These are phyloP conservation scores for Syzygium syzygioides DNA, from an alignment of 441 rosid species.

Conservation along the genomic window DNA sequence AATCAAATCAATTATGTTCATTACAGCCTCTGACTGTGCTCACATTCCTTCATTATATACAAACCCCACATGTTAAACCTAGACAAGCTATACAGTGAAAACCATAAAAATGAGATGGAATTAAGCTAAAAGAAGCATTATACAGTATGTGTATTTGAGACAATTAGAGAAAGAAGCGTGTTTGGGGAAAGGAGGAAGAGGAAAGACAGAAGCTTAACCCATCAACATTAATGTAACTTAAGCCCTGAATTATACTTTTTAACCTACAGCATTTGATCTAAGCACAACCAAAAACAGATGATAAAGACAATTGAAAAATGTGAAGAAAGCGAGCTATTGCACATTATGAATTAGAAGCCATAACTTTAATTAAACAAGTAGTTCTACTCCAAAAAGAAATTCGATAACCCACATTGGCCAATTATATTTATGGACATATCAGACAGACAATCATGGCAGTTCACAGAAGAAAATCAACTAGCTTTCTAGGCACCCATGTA, in stretches of 20 bases:
- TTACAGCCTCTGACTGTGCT: background rate
- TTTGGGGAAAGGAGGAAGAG: background rate
- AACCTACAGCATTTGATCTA: background rate
- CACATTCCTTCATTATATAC: background rate
- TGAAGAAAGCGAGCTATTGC: background rate
- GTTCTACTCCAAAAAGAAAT: background rate
- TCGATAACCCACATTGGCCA: background rate
- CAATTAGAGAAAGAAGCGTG: background rate
- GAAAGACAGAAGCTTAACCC: background rate
- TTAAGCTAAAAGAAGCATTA: background rate
- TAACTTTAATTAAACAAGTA: background rate
- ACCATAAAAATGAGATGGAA: background rate
- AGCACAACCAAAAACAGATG: background rate
- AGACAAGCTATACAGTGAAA: background rate
- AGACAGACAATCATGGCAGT: background rate
- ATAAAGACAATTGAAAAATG: background rate
- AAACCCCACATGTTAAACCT: background rate
- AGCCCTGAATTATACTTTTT: background rate
- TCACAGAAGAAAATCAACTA: background rate
- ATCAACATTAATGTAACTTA: background rate
- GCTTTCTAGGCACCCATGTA: background rate
- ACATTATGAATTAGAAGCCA: background rate
- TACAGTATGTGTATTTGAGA: background rate
- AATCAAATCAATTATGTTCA: background rate
- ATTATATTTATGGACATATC: background rate